Base-by-base conservation (phyloP, 176 grass and related monocot species). In the Phyllostachys edulis region DNA sequence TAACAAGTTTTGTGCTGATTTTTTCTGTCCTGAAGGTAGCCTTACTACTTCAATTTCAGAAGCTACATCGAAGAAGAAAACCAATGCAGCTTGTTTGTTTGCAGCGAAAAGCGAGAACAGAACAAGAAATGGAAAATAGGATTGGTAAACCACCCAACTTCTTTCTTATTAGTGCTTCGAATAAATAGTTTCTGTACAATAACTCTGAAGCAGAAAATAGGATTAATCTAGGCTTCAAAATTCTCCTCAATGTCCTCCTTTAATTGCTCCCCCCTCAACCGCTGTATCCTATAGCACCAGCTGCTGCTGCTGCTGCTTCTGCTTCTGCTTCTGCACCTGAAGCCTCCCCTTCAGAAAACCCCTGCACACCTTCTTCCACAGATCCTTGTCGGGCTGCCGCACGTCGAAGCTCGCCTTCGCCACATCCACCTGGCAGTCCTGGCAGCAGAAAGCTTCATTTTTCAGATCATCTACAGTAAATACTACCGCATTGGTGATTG, bases 291-390 rank as follows among this genome's bases (percentile, higher is more conserved):
- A 71, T 66, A 69, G 74, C 69, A 46, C 74, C 67, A 55, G 79
- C 69, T 85, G 18, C 61, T 49, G 4, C 67, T 62, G 0, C 15
- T 85, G 69, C n/a, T n/a, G n/a, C n/a, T n/a, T n/a, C 69, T 85
- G 18, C 61, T 49, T 2, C 67, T 62, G 0, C 42, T 85, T 71
- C 84, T 92, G 89, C 46, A 66, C 71, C 47, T 36, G 84, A 1
- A 91, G 76, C 79, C 80, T 89, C 23, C 92, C 86, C 84, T 93
- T 93, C 47, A 97, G 95, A 54, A 97, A 97, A 1, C 64, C 84
- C 71, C 86, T 88, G 95, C 95, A 97, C 56, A 97, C 56, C 81
- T 75, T 88, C 84, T 89, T 94, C 95, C 95, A 97, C 9, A 93
- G 63, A 38, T 97, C 92, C 69, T 81, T 78, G 76, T 97, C 90